phyloP scores from a whole-genome alignment of 1,139 yeast species.

The Ogataea hybrid region DNA sequence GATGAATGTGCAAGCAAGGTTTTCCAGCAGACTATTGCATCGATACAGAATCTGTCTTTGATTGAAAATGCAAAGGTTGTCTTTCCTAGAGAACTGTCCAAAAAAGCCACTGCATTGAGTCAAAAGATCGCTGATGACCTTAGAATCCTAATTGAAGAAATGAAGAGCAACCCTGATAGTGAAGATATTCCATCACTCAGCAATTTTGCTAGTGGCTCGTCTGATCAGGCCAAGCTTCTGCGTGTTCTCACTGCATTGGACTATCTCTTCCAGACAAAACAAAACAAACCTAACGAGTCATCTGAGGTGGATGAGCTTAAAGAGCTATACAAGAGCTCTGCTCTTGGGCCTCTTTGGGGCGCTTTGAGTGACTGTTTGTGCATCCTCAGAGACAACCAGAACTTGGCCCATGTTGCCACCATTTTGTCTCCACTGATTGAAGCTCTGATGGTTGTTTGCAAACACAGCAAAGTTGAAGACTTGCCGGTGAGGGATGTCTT shows the following conservation, averaged over 20 bases:
- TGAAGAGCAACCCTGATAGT: constrained; percentile 39
- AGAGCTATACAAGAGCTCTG: constrained; percentile 62
- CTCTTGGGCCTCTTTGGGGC: constrained; percentile 82
- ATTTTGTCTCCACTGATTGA: constrained; percentile 85
- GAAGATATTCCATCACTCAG: constrained; percentile 43
- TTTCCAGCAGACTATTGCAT: constrained; percentile 78
- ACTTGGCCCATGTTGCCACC: constrained; percentile 67
- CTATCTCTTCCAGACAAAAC: constrained; percentile 60
- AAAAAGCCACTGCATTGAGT: constrained; percentile 63
- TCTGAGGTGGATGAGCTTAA: constrained; percentile 49
- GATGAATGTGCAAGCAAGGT: constrained; percentile 86
- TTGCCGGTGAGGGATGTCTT: constrained; percentile 57
- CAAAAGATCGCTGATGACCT: constrained; percentile 57
- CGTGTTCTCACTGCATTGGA: constrained; percentile 88
- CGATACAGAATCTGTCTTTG: constrained; percentile 75
- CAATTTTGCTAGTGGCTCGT: constrained; percentile 75
- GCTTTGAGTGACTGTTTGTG: constrained; percentile 77
- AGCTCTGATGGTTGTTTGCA: constrained; percentile 92
- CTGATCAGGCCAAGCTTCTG: constrained; percentile 84
- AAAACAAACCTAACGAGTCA: constrained; percentile 28
- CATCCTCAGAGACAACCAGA: constrained; percentile 50
- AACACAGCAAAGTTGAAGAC: constrained; percentile 74
- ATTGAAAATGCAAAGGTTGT: constrained; percentile 61
- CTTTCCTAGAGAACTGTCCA: constrained; percentile 68
- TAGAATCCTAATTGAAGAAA: constrained; percentile 46